Conservation (phyloP, 768 basidiomycete species). For the Lentinula sp. region DNA sequence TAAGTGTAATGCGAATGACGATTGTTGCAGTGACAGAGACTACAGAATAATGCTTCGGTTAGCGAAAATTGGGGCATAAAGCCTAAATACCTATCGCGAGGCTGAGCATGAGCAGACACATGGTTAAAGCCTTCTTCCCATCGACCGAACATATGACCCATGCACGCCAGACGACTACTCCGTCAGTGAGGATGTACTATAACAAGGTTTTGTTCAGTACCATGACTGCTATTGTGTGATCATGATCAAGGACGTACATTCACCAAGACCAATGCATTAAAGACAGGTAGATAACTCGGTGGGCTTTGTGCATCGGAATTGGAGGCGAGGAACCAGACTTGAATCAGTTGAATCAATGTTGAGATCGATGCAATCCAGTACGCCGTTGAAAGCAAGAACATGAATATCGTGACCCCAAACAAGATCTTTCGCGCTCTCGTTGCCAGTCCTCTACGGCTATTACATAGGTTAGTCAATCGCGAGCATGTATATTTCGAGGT, state of each 20-base stretch:
- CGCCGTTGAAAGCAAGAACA: neutral
- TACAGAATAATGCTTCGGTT: neutral
- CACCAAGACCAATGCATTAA: neutral
- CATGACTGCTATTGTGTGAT: neutral
- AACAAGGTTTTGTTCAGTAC: too few relatives aligned
- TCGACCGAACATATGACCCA: conserved; percentile 2
- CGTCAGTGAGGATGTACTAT: conserved; percentile 4
- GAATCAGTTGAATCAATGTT: neutral
- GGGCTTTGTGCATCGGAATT: neutral
- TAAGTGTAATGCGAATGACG: neutral
- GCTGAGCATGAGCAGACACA: neutral
- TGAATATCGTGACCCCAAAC: conserved; percentile 3
- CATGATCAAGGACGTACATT: neutral
- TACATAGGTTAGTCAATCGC: neutral
- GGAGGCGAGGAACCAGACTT: neutral
- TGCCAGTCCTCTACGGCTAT: neutral
- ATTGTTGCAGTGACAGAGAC: neutral
- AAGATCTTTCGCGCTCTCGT: conserved; percentile 1
- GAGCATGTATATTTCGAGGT: neutral
- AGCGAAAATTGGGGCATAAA: neutral
- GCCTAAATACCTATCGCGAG: neutral
- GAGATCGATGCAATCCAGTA: conserved; percentile 1
- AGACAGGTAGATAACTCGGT: conserved; percentile 1
- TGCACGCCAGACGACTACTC: conserved; percentile 5
- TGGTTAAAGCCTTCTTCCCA: neutral